Conservation (phyloP, 257 asterid species). For the Primulina eburnea region DNA sequence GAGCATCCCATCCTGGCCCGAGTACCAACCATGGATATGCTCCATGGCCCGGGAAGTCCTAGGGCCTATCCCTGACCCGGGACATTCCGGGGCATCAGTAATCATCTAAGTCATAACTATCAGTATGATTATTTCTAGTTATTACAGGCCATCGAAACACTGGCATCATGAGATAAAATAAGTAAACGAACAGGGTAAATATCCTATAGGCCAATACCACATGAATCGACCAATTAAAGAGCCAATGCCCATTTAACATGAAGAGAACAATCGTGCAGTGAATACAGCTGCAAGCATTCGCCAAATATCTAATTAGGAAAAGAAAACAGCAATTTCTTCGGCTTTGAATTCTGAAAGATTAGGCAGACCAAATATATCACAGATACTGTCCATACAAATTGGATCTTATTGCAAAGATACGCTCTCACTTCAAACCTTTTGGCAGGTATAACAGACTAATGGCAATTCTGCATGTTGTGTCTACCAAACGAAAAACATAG, state of each 20-base stretch:
- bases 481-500: neutral
- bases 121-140: neutral
- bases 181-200: neutral
- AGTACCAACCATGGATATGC: no score
- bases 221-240: no score
- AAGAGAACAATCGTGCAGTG: no score
- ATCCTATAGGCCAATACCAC: no score
- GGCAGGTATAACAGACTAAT: neutral
- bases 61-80: no score
- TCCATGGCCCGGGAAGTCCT: no score
- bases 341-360: neutral
- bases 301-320: neutral
- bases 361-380: neutral
- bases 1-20: no score
- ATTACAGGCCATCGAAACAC: neutral
- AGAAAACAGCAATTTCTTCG: neutral
- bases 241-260: no score
- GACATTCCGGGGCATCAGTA: no score
- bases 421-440: neutral
- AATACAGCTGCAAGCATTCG: neutral
- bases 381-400: neutral
- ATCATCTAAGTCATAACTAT: neutral
- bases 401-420: neutral
- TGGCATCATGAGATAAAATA: no score
- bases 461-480: neutral